Evolutionary conservation across 1,284 basidiomycete genomes (phyloP).

Genomic region (Cryptococcus deneoformans): DNA sequence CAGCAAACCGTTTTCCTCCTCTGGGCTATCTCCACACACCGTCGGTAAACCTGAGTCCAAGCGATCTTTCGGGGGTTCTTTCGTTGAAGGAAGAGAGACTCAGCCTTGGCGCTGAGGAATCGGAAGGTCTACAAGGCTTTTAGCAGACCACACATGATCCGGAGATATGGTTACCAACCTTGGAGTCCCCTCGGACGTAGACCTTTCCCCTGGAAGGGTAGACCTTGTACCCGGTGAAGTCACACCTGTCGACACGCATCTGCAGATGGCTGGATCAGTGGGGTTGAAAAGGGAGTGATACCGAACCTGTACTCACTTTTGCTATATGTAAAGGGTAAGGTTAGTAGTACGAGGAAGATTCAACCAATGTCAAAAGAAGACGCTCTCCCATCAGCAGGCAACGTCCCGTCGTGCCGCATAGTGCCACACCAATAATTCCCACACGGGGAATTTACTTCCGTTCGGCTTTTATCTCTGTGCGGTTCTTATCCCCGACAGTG

Average conservation of each 20-base stretch:
- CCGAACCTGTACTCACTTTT: no score
- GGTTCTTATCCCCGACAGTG: no score
- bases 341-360: no score
- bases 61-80: constrained; percentile 99
- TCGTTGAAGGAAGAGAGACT: constrained; percentile 97
- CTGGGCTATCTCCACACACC: constrained; percentile 18
- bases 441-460: no score
- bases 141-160: background rate
- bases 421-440: no score
- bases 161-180: constrained; percentile 58
- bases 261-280: background rate
- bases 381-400: no score
- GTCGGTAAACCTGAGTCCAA: constrained; percentile 95
- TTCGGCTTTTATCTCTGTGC: no score
- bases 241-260: constrained; percentile 96
- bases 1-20: background rate
- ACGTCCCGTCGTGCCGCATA: no score
- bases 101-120: constrained; percentile 82
- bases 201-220: constrained; percentile 95
- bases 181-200: constrained; percentile 95
- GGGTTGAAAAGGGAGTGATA: no score
- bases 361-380: no score
- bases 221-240: constrained; percentile 93
- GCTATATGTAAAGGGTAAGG: no score
- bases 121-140: constrained; percentile 71